phyloP scores from a whole-genome alignment of 495 filamentous ascomycete species.

The Usnea hakonensis region DNA sequence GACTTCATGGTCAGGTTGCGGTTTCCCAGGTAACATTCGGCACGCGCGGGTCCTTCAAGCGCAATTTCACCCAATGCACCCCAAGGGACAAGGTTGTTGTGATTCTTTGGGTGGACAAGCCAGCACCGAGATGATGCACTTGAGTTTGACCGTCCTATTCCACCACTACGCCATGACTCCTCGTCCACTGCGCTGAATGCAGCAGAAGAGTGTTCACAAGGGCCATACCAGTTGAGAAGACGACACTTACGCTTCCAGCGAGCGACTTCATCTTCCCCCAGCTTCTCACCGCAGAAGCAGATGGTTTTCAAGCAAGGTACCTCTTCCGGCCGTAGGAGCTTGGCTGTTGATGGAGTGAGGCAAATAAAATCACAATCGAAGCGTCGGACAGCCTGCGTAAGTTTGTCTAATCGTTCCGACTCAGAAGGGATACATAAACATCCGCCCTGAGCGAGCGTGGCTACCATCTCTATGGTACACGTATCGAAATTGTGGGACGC shows the following conservation, averaged over 20 bases:
- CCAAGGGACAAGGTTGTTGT: constrained; percentile 39
- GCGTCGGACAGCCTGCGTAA: constrained; percentile 38
- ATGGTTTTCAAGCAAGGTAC: constrained; percentile 42
- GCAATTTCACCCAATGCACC: constrained; percentile 48
- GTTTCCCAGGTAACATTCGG: constrained; percentile 44
- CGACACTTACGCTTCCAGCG: constrained; percentile 35
- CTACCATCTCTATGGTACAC: constrained; percentile 40
- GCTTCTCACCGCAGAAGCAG: constrained; percentile 45
- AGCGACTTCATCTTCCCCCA: constrained; percentile 31
- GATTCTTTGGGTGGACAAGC: constrained; percentile 42
- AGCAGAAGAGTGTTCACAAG: constrained; percentile 33
- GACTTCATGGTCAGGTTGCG: constrained; percentile 36
- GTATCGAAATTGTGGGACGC: constrained; percentile 45
- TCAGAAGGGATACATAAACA: constrained; percentile 47
- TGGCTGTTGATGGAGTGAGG: constrained; percentile 46
- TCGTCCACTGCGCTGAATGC: background rate
- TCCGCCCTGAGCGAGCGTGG: constrained; percentile 38
- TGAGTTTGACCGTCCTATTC: too few species aligned
- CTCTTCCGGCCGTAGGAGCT: constrained; percentile 37
- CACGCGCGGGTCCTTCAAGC: constrained; percentile 48
- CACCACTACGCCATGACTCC: constrained; percentile 24
- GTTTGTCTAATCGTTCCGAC: constrained; percentile 42
- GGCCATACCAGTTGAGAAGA: constrained; percentile 47
- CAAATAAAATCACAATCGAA: constrained; percentile 39
- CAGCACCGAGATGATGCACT: constrained; percentile 36